Evolutionary conservation across 179 eudicot species (phyloP), one percentile per base, ranked within the genome.

Genomic region (Actinidia chinensis): DNA sequence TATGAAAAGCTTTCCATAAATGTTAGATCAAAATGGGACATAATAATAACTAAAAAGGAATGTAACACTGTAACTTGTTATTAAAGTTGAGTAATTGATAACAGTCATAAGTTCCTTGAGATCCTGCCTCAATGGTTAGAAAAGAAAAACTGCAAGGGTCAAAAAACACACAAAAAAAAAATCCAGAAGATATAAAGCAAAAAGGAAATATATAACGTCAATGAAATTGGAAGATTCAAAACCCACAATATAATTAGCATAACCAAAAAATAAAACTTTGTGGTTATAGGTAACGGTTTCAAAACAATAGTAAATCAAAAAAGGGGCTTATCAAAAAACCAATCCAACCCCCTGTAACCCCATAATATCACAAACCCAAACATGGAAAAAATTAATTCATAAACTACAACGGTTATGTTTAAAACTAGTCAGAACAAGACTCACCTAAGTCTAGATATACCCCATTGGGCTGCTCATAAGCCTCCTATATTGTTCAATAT

Each of bases 401-500:
- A 65, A 65, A 76, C 20, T 40, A 1, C 9, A 7, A 66, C 7
- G 25, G 4, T 18, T 4, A 58, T 3, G n/a, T 40, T 20, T 47
- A 12, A 60, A 28, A 9, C 66, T 23, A 23, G 33, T 7, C 5
- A 48, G n/a, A 42, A n/a, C 10, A 61, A 46, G 4, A 76, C 8
- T 70, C 58, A 95, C 99, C 98, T 93, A 83, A 93, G 97, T 46
- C 98, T 84, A 64, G 99, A 95, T 87, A 88, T 82, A 54, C 91
- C 93, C 99, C 99, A 95, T n/a, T n/a, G 54, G 98, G 99, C 84
- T 92, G 97, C 59, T 84, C 98, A 78, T 95, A 95, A 78, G 99
- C 99, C 86, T 75, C 68, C 98, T 86, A 44, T 95, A 95, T 87
- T 83, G 17, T 78, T 71, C 74, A 95, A 75, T 63, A 95, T 95